Evolutionary conservation across 768 basidiomycete genomes (phyloP).

Genomic region (Lactarius trivialis): DNA sequence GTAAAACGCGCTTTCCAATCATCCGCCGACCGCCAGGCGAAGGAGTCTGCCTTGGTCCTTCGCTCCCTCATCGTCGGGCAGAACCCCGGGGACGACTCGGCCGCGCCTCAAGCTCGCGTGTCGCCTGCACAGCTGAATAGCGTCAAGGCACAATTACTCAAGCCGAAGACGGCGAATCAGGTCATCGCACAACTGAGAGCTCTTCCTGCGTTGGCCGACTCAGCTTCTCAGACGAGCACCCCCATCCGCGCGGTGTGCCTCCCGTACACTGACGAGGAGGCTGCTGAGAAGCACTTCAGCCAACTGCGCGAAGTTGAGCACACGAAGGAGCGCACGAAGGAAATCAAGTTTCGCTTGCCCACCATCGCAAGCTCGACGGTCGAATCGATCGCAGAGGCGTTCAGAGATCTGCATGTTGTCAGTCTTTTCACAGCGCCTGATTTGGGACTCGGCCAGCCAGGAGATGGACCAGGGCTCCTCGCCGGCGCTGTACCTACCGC

Average conservation of each 20-base stretch:
- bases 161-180: constrained; percentile 61
- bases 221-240: constrained; percentile 26
- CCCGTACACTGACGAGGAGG: constrained; percentile 54
- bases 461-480: constrained; percentile 56
- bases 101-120: constrained; percentile 32
- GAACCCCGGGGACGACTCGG: constrained; percentile 10
- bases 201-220: constrained; percentile 44
- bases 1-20: constrained; percentile 22
- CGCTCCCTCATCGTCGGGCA: constrained; percentile 65
- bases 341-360: constrained; percentile 17
- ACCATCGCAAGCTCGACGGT: constrained; percentile 45
- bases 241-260: constrained; percentile 81
- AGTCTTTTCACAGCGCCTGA: constrained; percentile 54
- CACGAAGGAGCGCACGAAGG: not conserved
- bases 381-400: constrained; percentile 41
- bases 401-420: constrained; percentile 58
- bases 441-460: constrained; percentile 70
- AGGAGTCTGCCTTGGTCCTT: constrained; percentile 54
- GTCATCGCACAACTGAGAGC: constrained; percentile 64
- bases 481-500: constrained; percentile 74
- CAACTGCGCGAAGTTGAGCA: constrained; percentile 31
- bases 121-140: constrained; percentile 52
- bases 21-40: constrained; percentile 54
- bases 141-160: constrained; percentile 59
- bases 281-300: constrained; percentile 52